Conservation (phyloP, 2,329 filamentous ascomycete species). For the Stenocarpella maydis region DNA sequence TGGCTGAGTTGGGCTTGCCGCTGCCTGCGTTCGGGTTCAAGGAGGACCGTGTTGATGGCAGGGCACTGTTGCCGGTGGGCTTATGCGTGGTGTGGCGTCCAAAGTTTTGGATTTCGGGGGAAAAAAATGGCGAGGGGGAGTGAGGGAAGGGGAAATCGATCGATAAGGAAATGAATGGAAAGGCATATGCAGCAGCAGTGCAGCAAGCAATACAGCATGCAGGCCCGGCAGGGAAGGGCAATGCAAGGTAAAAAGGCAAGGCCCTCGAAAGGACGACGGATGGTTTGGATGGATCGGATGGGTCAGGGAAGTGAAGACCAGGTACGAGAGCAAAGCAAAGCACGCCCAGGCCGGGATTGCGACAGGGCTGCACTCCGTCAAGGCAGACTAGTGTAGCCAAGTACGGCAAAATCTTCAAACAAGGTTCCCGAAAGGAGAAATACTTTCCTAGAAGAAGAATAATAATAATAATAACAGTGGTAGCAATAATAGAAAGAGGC, state of each 20-base stretch:
- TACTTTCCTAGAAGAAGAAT: background rate
- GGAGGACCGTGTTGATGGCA: too few species aligned
- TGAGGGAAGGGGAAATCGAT: constrained; percentile 4
- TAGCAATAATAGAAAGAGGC: background rate
- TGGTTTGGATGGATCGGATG: too few species aligned
- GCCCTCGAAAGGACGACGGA: background rate
- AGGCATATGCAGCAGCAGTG: constrained; percentile 14
- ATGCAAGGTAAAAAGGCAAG: background rate
- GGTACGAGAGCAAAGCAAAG: background rate
- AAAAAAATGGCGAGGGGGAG: constrained; percentile 6
- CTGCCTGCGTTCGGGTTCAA: too few species aligned
- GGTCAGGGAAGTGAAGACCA: constrained; percentile 9
- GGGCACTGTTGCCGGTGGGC: constrained; percentile 1
- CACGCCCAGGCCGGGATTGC: constrained; percentile 16
- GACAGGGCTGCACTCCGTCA: background rate
- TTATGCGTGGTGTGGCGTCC: background rate
- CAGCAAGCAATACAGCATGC: background rate
- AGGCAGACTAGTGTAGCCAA: background rate
- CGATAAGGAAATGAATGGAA: constrained; percentile 15
- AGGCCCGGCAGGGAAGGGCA: background rate
- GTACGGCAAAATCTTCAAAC: background rate
- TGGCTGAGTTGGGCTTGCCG: too few species aligned
- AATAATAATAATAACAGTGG: too few species aligned
- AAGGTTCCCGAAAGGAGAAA: constrained; percentile 23
- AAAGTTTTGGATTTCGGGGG: background rate